Conservation (phyloP, 2,329 filamentous ascomycete species). For the Microsporum canis region DNA sequence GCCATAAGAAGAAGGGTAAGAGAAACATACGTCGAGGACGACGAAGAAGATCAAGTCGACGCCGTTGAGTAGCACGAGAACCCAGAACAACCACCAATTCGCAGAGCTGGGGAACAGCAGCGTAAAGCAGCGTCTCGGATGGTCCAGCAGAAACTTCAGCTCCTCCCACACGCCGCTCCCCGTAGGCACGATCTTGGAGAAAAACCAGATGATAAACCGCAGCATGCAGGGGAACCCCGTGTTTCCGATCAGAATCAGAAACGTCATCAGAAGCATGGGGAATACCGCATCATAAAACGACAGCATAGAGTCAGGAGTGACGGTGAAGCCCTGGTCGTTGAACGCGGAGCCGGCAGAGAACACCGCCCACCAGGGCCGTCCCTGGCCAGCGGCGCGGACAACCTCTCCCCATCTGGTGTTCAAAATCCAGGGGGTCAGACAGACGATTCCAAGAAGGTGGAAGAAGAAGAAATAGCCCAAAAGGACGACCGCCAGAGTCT, state of each 20-base stretch:
- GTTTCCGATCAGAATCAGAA: slow-evolving; percentile 88
- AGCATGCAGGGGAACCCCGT: slow-evolving; percentile 93
- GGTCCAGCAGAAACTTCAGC: slow-evolving; percentile 78
- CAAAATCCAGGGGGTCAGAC: slow-evolving; percentile 70
- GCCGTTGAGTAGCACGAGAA: slow-evolving; percentile 69
- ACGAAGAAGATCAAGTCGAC: slow-evolving; percentile 86
- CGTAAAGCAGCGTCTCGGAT: slow-evolving; percentile 92
- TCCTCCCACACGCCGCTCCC: slow-evolving; percentile 75
- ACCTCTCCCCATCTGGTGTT: slow-evolving; percentile 53
- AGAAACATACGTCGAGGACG: slow-evolving; percentile 63
- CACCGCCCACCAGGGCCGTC: slow-evolving; percentile 76
- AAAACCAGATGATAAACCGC: slow-evolving; percentile 79
- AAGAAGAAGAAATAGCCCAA: slow-evolving; percentile 74
- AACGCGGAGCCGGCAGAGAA: slow-evolving; percentile 83
- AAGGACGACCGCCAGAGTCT: slow-evolving; percentile 69
- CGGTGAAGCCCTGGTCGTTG: slow-evolving; percentile 86
- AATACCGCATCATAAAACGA: slow-evolving; percentile 71
- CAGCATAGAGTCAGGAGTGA: slow-evolving; percentile 88
- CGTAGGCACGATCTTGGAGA: slow-evolving; percentile 54
- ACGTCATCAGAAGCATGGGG: slow-evolving; percentile 64
- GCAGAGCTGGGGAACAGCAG: slow-evolving; percentile 79
- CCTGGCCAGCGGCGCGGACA: slow-evolving; percentile 51
- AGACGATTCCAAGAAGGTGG: slow-evolving; percentile 61
- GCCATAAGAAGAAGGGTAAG: slow-evolving; percentile 11
- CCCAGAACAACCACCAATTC: slow-evolving; percentile 91